phyloP scores from a whole-genome alignment of 2,329 filamentous ascomycete genomes.

The Sporothrix humicola region DNA sequence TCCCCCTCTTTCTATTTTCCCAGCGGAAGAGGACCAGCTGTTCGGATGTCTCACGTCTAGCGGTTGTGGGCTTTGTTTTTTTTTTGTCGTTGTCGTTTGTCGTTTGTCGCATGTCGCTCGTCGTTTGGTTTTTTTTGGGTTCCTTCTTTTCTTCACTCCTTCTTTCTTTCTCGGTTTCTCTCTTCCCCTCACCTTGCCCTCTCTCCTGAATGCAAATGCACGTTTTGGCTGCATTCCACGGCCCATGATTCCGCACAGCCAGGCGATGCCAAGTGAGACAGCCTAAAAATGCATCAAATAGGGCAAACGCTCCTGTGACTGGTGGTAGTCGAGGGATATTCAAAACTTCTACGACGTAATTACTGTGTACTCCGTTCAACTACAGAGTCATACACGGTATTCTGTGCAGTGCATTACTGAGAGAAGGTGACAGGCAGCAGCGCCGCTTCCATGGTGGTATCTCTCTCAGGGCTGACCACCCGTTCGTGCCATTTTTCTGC shows the following conservation, averaged over 20 bases:
- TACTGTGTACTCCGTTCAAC: too few species aligned
- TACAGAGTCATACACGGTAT: too few species aligned
- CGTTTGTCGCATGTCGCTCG: background rate
- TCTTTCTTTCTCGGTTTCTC: background rate
- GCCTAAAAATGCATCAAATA: background rate
- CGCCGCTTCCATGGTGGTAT: background rate
- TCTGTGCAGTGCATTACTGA: too few species aligned
- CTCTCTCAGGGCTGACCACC: constrained; percentile 6
- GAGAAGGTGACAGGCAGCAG: background rate
- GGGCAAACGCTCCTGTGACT: background rate
- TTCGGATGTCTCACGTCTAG: background rate
- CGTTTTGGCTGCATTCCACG: constrained; percentile 23
- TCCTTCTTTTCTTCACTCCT: background rate
- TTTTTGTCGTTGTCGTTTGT: too few species aligned
- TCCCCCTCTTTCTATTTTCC: background rate
- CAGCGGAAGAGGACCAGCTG: background rate
- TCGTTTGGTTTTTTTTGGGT: background rate
- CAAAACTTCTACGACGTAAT: too few species aligned
- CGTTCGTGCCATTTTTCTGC: background rate
- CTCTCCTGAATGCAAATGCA: background rate
- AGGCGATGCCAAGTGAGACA: constrained; percentile 10
- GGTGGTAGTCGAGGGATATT: too few species aligned
- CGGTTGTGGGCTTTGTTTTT: background rate
- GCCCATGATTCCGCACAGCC: constrained; percentile 1
- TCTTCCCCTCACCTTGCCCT: background rate